A percentile compares a stretch with the other conserved stretches of the same genome.
These are phyloP conservation scores for Claviceps fusiformis DNA, from an alignment of 2,329 filamentous ascomycete species.

Conservation along the genomic window DNA sequence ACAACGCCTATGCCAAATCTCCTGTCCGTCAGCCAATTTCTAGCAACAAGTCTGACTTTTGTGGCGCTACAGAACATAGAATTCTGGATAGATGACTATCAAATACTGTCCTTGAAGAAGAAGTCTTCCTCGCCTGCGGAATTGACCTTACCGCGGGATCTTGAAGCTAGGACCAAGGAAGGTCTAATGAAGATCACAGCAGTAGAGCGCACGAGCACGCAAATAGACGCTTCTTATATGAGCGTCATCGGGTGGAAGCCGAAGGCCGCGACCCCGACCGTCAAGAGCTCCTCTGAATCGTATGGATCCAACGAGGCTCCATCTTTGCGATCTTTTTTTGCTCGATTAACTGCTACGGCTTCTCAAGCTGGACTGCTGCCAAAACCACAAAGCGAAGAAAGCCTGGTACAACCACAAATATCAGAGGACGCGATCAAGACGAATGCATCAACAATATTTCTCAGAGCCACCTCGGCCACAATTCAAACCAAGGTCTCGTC, in stretches of 20 bases:
- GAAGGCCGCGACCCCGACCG: conserved; percentile 22
- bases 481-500: conserved; percentile 63
- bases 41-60: conserved; percentile 91
- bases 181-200: conserved; percentile 73
- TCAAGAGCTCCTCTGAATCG: conserved; percentile 30
- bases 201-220: conserved; percentile 76
- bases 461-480: conserved; percentile 73
- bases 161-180: conserved; percentile 73
- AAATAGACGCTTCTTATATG: conserved; percentile 87
- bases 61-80: conserved; percentile 80
- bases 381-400: conserved; percentile 50
- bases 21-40: conserved; percentile 76
- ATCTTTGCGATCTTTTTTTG: conserved; percentile 68
- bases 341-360: conserved; percentile 49
- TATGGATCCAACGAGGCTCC: conserved; percentile 38
- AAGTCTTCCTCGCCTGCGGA: conserved; percentile 67
- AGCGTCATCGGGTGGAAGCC: conserved; percentile 77
- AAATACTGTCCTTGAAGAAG: conserved; percentile 66
- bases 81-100: conserved; percentile 80
- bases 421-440: conserved; percentile 57
- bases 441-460: conserved; percentile 69
- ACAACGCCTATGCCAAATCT: conserved; percentile 79
- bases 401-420: conserved; percentile 45
- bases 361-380: conserved; percentile 36
- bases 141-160: conserved; percentile 60